Conservation (phyloP, 768 basidiomycete genomes). For the Tricholoma bakamatsutake region DNA sequence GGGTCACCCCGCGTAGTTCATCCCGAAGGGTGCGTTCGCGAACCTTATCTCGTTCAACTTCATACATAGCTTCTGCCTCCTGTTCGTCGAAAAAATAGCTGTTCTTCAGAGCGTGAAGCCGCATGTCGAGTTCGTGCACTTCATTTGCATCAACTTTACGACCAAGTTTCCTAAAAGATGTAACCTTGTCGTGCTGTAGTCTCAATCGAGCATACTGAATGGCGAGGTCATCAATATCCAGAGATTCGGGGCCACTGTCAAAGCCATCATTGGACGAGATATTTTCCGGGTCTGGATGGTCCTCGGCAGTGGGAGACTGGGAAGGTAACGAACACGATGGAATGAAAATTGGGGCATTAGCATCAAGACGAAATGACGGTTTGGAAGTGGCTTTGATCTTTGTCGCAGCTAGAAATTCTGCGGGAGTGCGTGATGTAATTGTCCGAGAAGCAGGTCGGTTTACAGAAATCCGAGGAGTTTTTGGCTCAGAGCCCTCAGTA, state of each 20-base stretch:
- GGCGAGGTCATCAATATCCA: constrained; percentile 51
- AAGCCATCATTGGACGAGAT: constrained; percentile 16
- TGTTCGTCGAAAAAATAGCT: constrained; percentile 69
- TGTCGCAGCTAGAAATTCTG: constrained; percentile 23
- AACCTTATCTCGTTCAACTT: constrained; percentile 44
- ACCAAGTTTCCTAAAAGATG: constrained; percentile 19
- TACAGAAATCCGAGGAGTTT: constrained; percentile 9
- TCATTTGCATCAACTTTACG: constrained; percentile 22
- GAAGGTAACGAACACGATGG: constrained; percentile 20
- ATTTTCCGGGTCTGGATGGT: constrained; percentile 15
- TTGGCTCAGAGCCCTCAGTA: constrained; percentile 11
- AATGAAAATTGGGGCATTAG: constrained; percentile 33
- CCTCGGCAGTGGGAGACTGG: constrained; percentile 5
- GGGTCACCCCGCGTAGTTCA: constrained; percentile 25
- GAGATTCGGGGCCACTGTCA: constrained; percentile 25
- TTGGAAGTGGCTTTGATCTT: constrained; percentile 9
- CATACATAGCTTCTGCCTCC: constrained; percentile 58
- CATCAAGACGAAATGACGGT: constrained; percentile 28
- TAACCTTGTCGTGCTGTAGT: constrained; percentile 45
- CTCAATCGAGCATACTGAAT: constrained; percentile 58
- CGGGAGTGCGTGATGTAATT: constrained; percentile 29
- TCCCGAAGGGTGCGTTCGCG: constrained; percentile 40
- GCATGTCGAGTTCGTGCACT: constrained; percentile 36
- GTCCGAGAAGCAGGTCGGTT: constrained; percentile 16
- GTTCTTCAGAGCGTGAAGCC: constrained; percentile 39